Conservation (phyloP, 371 early-diverging fungal genomes). For the Batrachochytrium dendrobatidis region DNA sequence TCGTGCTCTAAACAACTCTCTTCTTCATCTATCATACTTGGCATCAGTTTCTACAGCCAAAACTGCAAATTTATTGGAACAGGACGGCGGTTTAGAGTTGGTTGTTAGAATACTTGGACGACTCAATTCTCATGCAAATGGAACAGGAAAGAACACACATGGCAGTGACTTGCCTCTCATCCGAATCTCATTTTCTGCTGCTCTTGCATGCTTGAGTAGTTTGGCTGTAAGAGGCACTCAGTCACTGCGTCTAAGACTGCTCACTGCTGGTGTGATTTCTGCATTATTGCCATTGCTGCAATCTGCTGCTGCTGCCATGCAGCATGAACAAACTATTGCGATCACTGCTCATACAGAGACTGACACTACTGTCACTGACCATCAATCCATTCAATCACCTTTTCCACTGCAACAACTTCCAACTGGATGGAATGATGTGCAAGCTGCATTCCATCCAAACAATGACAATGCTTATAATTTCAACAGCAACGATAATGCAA, state of each 20-base stretch:
- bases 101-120: constrained; percentile 65
- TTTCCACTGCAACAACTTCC: too few species aligned
- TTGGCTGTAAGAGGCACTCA: constrained; percentile 79
- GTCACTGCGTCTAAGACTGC: constrained; percentile 70
- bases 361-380: too few species aligned
- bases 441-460: too few species aligned
- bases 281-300: constrained; percentile 71
- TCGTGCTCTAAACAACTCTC: constrained; percentile 74
- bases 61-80: constrained; percentile 68
- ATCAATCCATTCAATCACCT: constrained; percentile 9
- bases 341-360: too few species aligned
- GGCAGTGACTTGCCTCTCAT: neutral
- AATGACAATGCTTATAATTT: too few species aligned
- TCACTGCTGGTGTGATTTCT: constrained; percentile 73
- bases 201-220: constrained; percentile 76
- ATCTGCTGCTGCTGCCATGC: constrained; percentile 28
- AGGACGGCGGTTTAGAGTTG: constrained; percentile 83
- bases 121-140: constrained; percentile 51
- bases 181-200: constrained; percentile 12
- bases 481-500: too few species aligned
- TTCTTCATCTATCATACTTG: constrained; percentile 77
- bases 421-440: too few species aligned
- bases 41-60: constrained; percentile 68
- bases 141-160: neutral
- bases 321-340: too few species aligned